Conservation (phyloP, 805 yeast genomes). For the Schwanniomyces occidentalis region DNA sequence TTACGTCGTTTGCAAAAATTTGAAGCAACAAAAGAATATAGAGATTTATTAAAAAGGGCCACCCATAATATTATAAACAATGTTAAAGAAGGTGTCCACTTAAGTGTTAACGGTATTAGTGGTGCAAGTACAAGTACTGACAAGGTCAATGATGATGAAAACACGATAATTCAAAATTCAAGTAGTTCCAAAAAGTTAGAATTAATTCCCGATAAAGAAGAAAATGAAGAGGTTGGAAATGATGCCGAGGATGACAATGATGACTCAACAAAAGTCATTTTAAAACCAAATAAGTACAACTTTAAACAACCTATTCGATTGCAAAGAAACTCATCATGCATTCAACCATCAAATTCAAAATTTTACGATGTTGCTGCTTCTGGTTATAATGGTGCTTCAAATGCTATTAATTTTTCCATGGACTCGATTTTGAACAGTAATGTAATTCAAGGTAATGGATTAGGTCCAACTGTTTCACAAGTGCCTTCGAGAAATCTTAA, state of each 20-base stretch:
- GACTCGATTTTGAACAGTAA: slow-evolving; percentile 39
- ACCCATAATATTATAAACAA: slow-evolving; percentile 32
- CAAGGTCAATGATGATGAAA: slow-evolving; percentile 17
- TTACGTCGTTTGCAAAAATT: slow-evolving; percentile 39
- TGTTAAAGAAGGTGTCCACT: slow-evolving; percentile 20
- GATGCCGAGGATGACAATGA: slow-evolving; percentile 9
- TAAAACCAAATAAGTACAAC: slow-evolving; percentile 7
- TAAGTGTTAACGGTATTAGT: slow-evolving; percentile 14
- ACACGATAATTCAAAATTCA: slow-evolving; percentile 15
- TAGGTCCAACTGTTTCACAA: slow-evolving; percentile 60
- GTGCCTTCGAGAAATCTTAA: slow-evolving; percentile 55
- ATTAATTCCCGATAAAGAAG: slow-evolving; percentile 22
- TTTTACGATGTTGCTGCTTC: slow-evolving; percentile 47
- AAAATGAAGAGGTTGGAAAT: slow-evolving; percentile 11
- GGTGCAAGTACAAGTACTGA: slow-evolving; percentile 32
- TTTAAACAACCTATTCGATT: slow-evolving; percentile 32
- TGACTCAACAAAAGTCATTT: background rate
- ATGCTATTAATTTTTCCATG: slow-evolving; percentile 40
- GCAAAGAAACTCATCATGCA: slow-evolving; percentile 39
- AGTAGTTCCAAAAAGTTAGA: slow-evolving; percentile 15
- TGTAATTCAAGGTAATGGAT: slow-evolving; percentile 50
- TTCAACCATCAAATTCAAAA: slow-evolving; percentile 39
- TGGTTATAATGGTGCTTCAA: slow-evolving; percentile 46
- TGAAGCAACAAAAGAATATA: slow-evolving; percentile 42
- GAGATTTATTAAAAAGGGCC: slow-evolving; percentile 37